Base-by-base conservation (phyloP, 2,329 filamentous ascomycete species). In the Neonectria faginata region DNA sequence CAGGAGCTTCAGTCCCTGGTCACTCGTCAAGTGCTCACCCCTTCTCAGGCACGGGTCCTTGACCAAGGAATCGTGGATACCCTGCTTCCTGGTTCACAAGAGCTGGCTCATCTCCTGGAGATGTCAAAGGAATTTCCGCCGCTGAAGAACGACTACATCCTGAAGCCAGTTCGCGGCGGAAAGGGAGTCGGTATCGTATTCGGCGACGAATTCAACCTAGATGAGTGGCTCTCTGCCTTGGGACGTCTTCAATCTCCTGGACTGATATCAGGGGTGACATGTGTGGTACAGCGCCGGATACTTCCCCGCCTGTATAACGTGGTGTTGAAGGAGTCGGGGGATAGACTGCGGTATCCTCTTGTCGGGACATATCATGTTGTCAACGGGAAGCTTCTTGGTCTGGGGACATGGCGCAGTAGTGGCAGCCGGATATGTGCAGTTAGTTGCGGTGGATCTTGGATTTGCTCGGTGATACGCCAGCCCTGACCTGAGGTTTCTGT, bases 171-270 rank as follows among this genome's bases (percentile, higher is more conserved):
- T 14, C 76, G 78, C 1, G 73, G 78, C 12, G 80, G 79, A 0
- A 80, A 80, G 47, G 80, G 80, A 0, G 74, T 73, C 0, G 80
- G 80, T 2, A 82, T 82, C 41, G 42, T 79, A 0, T 81, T 82
- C 55, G 78, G 79, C 10, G 76, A 80, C 3, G 78, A 81, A 16
- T 11, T 80, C 3, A 62, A 53, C 18, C 55, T 60, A 0, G 64
- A 70, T 0, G 73, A 75, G 29, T 81, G 79, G 80, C 16, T 62
- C 0, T 29, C 68, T 2, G 60, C 60, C 4, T 36, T 80, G 39
- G 45, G 67, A 9, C 36, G 51, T 14, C 68, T 77, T 12, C 18
- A 36, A 2, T 62, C 57, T 1, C 45, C 65, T 0, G n/a, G 48
- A 8, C 16, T 72, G 3, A 45, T 65, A 5, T 44, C 67, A 0